Evolutionary conservation across 768 basidiomycete genomes (phyloP), one percentile per base, ranked within the genome.

Genomic region (Termitomyces sp.): DNA sequence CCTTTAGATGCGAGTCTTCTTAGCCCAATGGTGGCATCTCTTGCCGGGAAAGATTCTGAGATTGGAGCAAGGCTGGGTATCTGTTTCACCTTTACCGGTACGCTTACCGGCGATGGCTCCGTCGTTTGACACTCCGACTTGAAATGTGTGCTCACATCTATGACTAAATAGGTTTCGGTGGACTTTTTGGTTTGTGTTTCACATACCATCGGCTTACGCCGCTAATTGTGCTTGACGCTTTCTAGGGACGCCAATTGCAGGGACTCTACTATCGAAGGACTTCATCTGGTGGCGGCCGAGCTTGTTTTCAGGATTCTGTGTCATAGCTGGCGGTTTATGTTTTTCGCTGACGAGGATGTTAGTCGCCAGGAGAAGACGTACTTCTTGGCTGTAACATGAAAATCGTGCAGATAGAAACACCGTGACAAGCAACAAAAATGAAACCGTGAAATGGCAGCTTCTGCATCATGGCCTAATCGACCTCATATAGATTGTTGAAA

Each of bases 241-340:
- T 50, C 36, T 54, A 77, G 83, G 83, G 14, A 77, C 81, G 0
- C 85, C 85, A 1, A 79, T 86, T 56, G 78, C 78, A 34, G 85
- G 85, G 0, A 78, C 82, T 4, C 68, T 86, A 27, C 75, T 87
- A 7, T 77, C 81, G 0, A 59, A 72, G 8, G 66, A 72, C 0
- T 84, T 79, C 57, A 63, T 79, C 5, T 87, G 85, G 85, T 84
- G 82, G 80, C 72, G 79, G 34, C 80, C 82, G 1, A 78, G 78
- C 12, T 55, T 84, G 8, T 87, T 84, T 62, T 72, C 78, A 29
- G 83, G 81, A 41, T 29, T 74, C n/a, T 74, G 66, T 58, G 70
- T 76, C 18, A 51, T 65, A 24, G 61, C 49, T 39, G 74, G 71
- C 2, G 63, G 62, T 9, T 46, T 64, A 24, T 72, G 72, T 50